phyloP scores from a whole-genome alignment of 2,329 filamentous ascomycete genomes.

The Colletotrichum sp. region DNA sequence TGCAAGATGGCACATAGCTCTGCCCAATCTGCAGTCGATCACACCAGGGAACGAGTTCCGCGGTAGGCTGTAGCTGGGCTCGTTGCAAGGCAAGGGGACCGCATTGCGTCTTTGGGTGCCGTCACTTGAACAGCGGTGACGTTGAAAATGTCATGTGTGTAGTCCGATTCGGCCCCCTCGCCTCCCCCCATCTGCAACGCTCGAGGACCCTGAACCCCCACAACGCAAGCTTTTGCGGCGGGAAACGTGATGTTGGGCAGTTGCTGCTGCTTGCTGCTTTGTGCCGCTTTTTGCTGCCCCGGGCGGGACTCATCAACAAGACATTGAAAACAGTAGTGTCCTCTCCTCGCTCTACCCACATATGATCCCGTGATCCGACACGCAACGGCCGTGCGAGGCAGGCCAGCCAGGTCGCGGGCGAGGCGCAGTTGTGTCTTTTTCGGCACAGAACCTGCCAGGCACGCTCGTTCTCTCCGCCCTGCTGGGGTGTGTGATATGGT shows the following conservation, averaged over 20 bases:
- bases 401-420: not conserved
- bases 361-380: not conserved
- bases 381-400: not conserved
- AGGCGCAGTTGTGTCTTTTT: conserved; percentile 1
- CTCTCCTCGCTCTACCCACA: not conserved
- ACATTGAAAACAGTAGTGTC: not conserved
- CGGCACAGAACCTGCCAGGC: conserved; percentile 6
- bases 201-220: conserved; percentile 4
- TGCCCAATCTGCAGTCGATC: not conserved
- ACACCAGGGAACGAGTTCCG: not conserved
- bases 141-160: not conserved
- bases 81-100: not conserved
- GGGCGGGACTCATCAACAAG: not conserved
- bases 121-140: not conserved
- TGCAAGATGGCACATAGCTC: not conserved
- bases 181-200: not conserved
- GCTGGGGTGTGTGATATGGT: not conserved
- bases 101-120: not conserved
- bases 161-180: not conserved
- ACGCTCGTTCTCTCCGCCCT: not conserved
- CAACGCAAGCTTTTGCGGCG: not conserved
- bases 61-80: not conserved
- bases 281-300: not conserved
- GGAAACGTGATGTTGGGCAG: not conserved
- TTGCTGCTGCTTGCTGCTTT: not conserved